Conservation (phyloP, 2,329 filamentous ascomycete genomes). For the Apiospora saccharicola region DNA sequence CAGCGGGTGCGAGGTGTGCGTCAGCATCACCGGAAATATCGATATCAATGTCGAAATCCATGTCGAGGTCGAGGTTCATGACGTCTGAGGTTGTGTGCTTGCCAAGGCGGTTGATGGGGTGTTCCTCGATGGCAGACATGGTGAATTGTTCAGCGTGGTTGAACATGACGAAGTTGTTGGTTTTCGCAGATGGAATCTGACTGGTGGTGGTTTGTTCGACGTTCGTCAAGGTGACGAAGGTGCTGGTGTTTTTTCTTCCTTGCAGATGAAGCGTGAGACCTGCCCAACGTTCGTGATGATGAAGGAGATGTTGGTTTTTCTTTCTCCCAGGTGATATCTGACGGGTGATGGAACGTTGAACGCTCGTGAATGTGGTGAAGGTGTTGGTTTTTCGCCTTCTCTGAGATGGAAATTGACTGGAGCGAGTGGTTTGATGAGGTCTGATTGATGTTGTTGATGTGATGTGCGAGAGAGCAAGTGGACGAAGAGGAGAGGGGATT, state of each 20-base stretch:
- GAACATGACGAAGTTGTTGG: not conserved
- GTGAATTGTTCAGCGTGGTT: not conserved
- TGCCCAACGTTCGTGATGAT: not conserved
- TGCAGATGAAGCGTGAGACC: not conserved
- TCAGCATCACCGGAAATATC: not conserved
- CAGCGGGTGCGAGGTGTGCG: not conserved
- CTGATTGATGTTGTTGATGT: not conserved
- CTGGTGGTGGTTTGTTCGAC: not conserved
- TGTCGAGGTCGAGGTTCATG: not conserved
- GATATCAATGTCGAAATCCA: not conserved
- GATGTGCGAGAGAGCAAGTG: not conserved
- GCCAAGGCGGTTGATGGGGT: not conserved
- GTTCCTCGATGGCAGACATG: not conserved
- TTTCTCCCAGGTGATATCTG: not conserved
- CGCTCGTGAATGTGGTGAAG: not conserved
- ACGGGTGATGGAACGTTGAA: not conserved
- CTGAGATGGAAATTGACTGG: not conserved
- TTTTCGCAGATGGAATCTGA: not conserved
- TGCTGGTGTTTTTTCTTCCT: not conserved
- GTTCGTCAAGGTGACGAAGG: not conserved
- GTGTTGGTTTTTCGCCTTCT: not conserved
- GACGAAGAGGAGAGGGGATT: not conserved
- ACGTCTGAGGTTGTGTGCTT: not conserved
- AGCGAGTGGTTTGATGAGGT: too few relatives aligned
- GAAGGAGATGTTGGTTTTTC: not conserved